Percentiles rank a stretch among this genome's conserved stretches.
Evolutionary conservation across 2,329 filamentous ascomycete genomes (phyloP).

Genomic region (Hypoxylon sp.): DNA sequence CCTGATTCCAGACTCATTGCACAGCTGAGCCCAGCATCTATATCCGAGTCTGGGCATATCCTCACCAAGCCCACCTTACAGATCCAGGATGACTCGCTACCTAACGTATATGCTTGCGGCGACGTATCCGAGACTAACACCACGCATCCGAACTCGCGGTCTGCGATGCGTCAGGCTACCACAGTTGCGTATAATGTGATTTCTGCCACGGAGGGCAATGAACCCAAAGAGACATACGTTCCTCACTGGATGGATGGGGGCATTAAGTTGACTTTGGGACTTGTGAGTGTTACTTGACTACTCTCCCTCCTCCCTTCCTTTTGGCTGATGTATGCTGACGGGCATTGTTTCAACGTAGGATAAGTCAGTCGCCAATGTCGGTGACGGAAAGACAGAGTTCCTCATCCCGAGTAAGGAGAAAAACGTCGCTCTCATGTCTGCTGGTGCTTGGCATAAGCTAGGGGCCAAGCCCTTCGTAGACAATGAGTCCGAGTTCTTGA

Average conservation of each 20-base stretch:
- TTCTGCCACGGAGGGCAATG: constrained; percentile 58
- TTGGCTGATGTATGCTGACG: constrained; percentile 1
- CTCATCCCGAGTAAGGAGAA: constrained; percentile 59
- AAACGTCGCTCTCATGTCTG: constrained; percentile 60
- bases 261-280: constrained; percentile 67
- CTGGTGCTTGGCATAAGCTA: constrained; percentile 58
- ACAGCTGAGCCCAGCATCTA: constrained; percentile 58
- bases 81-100: constrained; percentile 61
- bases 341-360: constrained; percentile 54
- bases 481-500: constrained; percentile 33
- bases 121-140: constrained; percentile 70
- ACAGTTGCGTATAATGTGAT: constrained; percentile 69
- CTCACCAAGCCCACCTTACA: constrained; percentile 69
- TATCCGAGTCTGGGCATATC: constrained; percentile 64
- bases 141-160: constrained; percentile 66
- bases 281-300: constrained; percentile 56
- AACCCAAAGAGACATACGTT: constrained; percentile 57
- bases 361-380: constrained; percentile 60
- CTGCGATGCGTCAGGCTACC: constrained; percentile 66
- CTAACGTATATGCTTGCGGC: constrained; percentile 72
- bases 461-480: constrained; percentile 62
- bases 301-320: constrained; percentile 4
- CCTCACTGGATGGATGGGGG: constrained; percentile 62
- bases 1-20: constrained; percentile 66
- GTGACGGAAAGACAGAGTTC: constrained; percentile 60